Conservation (phyloP, 441 rosid species). For the Erodium trifolium region DNA sequence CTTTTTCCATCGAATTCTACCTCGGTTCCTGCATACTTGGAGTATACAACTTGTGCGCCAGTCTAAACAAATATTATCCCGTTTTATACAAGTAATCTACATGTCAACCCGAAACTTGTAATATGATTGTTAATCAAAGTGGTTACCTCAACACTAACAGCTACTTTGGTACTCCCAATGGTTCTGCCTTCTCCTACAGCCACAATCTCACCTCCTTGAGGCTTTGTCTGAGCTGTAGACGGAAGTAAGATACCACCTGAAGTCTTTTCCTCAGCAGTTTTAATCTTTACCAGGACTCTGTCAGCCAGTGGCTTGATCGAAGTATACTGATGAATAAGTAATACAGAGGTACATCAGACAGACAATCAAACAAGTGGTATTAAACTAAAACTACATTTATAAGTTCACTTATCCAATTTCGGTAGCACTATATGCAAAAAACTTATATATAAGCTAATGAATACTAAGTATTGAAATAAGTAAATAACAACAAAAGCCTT, state of each 20-base stretch:
- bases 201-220: slow-evolving; percentile 87
- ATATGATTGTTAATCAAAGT: not conserved
- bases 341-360: not conserved
- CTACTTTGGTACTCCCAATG: slow-evolving; percentile 48
- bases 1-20: slow-evolving; percentile 64
- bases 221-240: slow-evolving; percentile 64
- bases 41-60: slow-evolving; percentile 69
- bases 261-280: slow-evolving; percentile 76
- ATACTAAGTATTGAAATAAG: too few species aligned
- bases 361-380: too few species aligned
- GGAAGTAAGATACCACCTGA: slow-evolving; percentile 83
- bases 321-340: slow-evolving; percentile 47
- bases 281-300: slow-evolving; percentile 74
- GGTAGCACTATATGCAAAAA: too few species aligned
- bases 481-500: not conserved
- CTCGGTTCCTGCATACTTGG: slow-evolving; percentile 87
- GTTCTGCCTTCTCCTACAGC: slow-evolving; percentile 85
- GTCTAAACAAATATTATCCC: slow-evolving; percentile 35
- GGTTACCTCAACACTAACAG: slow-evolving; percentile 50
- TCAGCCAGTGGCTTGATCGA: slow-evolving; percentile 77
- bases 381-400: too few species aligned
- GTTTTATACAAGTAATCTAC: not conserved
- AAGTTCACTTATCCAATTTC: too few species aligned
- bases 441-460: too few species aligned
- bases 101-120: not conserved